Base-by-base conservation (phyloP, 2,329 filamentous ascomycete genomes). In the Colletotrichum costaricense region DNA sequence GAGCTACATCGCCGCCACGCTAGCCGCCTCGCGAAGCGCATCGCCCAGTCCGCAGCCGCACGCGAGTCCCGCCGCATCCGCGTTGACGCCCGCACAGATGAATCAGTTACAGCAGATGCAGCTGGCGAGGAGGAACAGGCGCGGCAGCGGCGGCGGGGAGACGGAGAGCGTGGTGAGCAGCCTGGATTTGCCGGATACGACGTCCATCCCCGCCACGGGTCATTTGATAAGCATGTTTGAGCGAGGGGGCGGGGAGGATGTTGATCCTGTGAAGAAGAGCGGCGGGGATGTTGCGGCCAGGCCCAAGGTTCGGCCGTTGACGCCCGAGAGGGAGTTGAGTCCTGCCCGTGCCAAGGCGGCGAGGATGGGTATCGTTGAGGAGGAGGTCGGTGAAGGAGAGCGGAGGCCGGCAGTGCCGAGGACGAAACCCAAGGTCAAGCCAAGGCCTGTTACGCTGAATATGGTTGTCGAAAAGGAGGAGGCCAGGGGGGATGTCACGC, bases 161-260 rank as follows among this genome's bases (percentile, higher is more conserved):
- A 77, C 77, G 8, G 72, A 77, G 52, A 82, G 81, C 72, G 75
- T 78, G 3, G 69, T 77, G 28, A 81, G 80, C 28, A 81, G 80
- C 68, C 75, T 80, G 54, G 83, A 84, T 46, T 75, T 82, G 19
- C 83, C 86, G 14, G 90, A 93, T 78, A 88, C 88, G 11, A 87
- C 85, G 1, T 84, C 90, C 6, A 91, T 93, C 63, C 84, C 88
- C 28, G 87, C 92, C 0, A 92, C 92, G 0, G 90, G 86, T 3
- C 89, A 91, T 5, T 84, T 94, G 24, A 92, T 94, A 67, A 89
- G 89, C 52, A 87, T 94, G 83, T 94, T 94, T 76, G 93, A 95
- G 81, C 38, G 59, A 46, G 76, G 28, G 81, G 28, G 55, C n/a
- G 76, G 30, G 6, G 71, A 52, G 16, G 63, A 75, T 19, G 76